Evolutionary conservation across 352 stramenopile species (phyloP).

Genomic region (Phytopythium boreale): DNA sequence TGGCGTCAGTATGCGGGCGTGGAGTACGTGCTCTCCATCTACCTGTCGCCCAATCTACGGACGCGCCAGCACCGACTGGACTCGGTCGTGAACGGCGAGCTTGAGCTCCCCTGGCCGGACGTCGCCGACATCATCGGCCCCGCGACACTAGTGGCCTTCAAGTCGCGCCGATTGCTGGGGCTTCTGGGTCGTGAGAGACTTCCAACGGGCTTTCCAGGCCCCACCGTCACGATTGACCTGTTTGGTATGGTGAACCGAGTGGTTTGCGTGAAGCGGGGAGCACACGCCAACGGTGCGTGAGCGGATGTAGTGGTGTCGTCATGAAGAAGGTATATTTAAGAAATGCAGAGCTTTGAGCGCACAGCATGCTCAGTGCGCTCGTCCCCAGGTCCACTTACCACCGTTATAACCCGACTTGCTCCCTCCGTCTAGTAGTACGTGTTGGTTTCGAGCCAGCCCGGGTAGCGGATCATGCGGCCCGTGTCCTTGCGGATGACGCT

Average conservation of each 20-base stretch:
- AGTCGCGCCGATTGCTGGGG: not conserved
- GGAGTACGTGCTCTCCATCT: slow-evolving; percentile 1
- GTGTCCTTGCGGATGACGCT: slow-evolving; percentile 75
- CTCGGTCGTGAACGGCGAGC: not conserved
- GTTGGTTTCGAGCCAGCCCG: slow-evolving; percentile 87
- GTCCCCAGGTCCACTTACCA: slow-evolving; percentile 10
- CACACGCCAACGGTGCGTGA: not conserved
- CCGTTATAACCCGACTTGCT: slow-evolving; percentile 1
- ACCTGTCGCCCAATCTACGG: not conserved
- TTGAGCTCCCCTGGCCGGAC: not conserved
- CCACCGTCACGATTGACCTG: not conserved
- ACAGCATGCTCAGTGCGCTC: too few species aligned
- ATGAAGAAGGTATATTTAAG: not conserved
- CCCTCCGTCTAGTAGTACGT: slow-evolving; percentile 79
- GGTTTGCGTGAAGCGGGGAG: not conserved
- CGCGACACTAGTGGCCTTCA: not conserved
- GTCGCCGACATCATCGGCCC: not conserved
- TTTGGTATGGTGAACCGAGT: not conserved
- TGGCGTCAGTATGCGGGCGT: not conserved
- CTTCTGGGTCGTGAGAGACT: not conserved
- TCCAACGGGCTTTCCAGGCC: not conserved
- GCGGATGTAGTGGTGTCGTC: not conserved
- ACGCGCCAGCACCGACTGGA: not conserved
- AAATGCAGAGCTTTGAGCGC: too few species aligned
- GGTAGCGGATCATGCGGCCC: slow-evolving; percentile 76